Evolutionary conservation across 257 asterid genomes (phyloP), one percentile per base, ranked within the genome.

Genomic region (Nyctanthes arbortristis): DNA sequence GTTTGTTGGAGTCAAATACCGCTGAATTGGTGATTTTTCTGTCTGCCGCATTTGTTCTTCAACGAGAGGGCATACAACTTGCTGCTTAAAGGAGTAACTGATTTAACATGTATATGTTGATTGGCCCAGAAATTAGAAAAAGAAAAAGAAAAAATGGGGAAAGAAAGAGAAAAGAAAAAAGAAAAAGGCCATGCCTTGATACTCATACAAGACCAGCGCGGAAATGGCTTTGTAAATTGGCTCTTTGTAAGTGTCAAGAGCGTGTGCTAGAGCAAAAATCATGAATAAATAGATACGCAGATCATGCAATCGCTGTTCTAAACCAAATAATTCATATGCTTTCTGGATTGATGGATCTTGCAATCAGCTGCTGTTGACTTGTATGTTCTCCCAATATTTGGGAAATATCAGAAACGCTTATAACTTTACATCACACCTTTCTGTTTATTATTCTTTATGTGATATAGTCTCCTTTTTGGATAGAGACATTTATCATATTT

Each of bases 41-140:
- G 16, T 43, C 57, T 14, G n/a, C n/a, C n/a, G 58, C 20, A 8
- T 60, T 71, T 16, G 34, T 57, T 43, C 71, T 40, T 33, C 25
- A 35, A 52, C 28, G n/a, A 8, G 11, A 62, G 34, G 25, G 64
- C 56, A 59, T 25, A 30, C n/a, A n/a, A n/a, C 49, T 39, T 39
- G 6, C 6, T 39, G 47, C 20, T 13, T 5, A 11, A 39, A 2
- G 14, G 47, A 39, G 47, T 3, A 2, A 39, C 49, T 39, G 18
- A 2, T 39, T 39, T 39, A 39, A 12, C 11, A 12, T 39, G 47
- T 5, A 39, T 39, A 39, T 39, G 47, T 39, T 13, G 1, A 39
- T 39, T 39, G 1, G 47, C 47, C 47, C 14, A n/a, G 47, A 39
- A 16, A 3, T 39, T 39, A 18, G n/a, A 39, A n/a, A n/a, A n/a